Evolutionary conservation across 345 rosid genomes (phyloP).

Genomic region (Atalantia buxifolia): DNA sequence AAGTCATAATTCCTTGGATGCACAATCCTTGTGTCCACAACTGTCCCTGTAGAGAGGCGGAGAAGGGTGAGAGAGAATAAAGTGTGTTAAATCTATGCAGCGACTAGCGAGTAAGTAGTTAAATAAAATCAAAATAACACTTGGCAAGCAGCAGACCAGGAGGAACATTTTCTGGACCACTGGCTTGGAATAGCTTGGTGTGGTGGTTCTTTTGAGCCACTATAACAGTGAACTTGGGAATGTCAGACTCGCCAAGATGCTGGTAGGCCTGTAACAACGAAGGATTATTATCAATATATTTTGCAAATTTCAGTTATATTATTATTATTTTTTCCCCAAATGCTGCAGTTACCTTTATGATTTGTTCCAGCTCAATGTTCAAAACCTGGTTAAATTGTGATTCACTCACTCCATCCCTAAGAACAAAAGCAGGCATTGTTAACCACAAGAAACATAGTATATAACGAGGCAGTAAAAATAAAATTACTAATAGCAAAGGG

Average conservation of each 20-base stretch:
- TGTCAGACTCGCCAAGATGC: slow-evolving; percentile 49
- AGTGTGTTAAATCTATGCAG: slow-evolving; percentile 5
- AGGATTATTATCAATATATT: not conserved
- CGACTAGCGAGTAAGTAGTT: slow-evolving; percentile 8
- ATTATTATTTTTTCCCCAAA: too few species aligned
- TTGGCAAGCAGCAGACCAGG: slow-evolving; percentile 47
- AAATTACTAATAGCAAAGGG: not conserved
- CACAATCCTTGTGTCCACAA: slow-evolving; percentile 76
- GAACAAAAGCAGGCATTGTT: slow-evolving; percentile 9
- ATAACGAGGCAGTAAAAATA: too few species aligned
- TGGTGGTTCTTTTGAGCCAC: slow-evolving; percentile 94
- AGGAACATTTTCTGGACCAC: slow-evolving; percentile 72
- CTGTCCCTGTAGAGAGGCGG: slow-evolving; percentile 50
- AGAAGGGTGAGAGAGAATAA: not conserved
- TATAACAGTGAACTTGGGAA: slow-evolving; percentile 75
- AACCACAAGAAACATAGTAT: not conserved
- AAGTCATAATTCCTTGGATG: slow-evolving; percentile 86
- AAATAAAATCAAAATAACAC: not conserved
- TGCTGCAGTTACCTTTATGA: slow-evolving; percentile 50
- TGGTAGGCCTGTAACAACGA: slow-evolving; percentile 62
- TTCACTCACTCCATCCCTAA: slow-evolving; percentile 92
- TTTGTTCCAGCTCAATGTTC: slow-evolving; percentile 79
- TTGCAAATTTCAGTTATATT: not conserved
- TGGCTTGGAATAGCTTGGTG: slow-evolving; percentile 70
- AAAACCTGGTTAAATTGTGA: slow-evolving; percentile 90